Evolutionary conservation across 2,329 filamentous ascomycete genomes (phyloP), one percentile per base, ranked within the genome.

Genomic region (Aspergillus caelatus): DNA sequence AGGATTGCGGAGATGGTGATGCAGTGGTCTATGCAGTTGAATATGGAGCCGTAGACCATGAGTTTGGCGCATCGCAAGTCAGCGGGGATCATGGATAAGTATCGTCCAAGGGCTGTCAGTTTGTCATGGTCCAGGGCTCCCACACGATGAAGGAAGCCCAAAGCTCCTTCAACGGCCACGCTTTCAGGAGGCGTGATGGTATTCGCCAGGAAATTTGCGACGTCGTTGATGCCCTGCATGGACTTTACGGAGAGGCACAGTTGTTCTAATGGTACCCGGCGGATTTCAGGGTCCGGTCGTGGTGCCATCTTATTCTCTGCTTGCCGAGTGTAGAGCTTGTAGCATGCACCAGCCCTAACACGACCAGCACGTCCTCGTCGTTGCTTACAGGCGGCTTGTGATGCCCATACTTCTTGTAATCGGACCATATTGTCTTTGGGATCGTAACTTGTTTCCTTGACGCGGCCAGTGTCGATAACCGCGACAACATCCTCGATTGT

Each of bases 401-500:
- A 98, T 0, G 94, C 95, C 94, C 94, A 99, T 0, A 93, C 93
- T 80, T 99, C 95, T 70, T 94, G 91, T 1, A 99, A 87, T 72
- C 92, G 93, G 50, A 96, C 91, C 89, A 98, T 97, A 74, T 97
- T 97, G 75, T 91, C 96, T 66, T 90, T 86, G 0, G 93, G 88
- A 75, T 98, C 95, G 71, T 94, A 98, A 74, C 92, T 94, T 0
- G 94, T 99, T 78, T 99, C 94, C 75, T 99, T 99, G 64, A 99
- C 95, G 59, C 93, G 89, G 32, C 95, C 95, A 12, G 91, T 95
- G 76, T 99, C 95, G 67, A 99, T 94, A 53, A 99, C 95, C 2
- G 92, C 94, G 2, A 98, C 91, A 59, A 99, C 92, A 74, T 99
- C 95, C 74, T 97, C 94, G 64, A 99, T 99, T 0, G 95, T 99